Base-by-base conservation (phyloP, 805 yeast species). In the Lachancea waltii region DNA sequence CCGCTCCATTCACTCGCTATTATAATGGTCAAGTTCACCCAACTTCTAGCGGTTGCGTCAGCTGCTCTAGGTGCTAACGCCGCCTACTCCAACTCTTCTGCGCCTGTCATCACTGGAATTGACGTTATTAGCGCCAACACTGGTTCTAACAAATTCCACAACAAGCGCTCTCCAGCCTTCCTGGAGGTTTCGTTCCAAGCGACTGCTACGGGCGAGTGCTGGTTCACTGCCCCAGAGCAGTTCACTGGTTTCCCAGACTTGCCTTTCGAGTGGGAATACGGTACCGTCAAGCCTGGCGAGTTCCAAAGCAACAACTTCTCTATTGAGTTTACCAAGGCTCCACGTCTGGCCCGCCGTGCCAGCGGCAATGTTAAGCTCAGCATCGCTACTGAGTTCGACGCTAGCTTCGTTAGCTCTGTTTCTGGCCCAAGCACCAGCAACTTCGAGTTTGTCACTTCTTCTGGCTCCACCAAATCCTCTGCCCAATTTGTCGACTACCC, bases 161-260 rank as follows among this genome's bases (percentile, higher is more conserved):
- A 32, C 30, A 25, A 9, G 21, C 17, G 24, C 21, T 15, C 15
- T 21, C 21, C 29, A 19, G 19, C 30, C 11, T 25, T 36, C 24
- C 15, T 42, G 38, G 26, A 34, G 22, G 30, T 40, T 14, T 30
- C 33, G 19, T n/a, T 42, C 22, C 16, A 35, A 23, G 40, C 45
- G 14, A 4, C 38, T 3, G 26, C 26, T 23, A 25, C 36, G 10
- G 45, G 45, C 30, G 36, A 37, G 19, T 33, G 29, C 9, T 42
- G 45, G 45, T 35, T 42, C 23, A 33, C 34, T 16, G 28, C 30
- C 13, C 45, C 45, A 21, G 33, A 27, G 9, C 36, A 36, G 22
- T 22, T 33, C 21, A 18, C 17, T 7, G 11, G 10, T 22, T 16
- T 16, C 36, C 36, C 27, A 9, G 36, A 23, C 36, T 14, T 30